Evolutionary conservation across 2,329 filamentous ascomycete genomes (phyloP).

Genomic region (Phialocephala subalpina): DNA sequence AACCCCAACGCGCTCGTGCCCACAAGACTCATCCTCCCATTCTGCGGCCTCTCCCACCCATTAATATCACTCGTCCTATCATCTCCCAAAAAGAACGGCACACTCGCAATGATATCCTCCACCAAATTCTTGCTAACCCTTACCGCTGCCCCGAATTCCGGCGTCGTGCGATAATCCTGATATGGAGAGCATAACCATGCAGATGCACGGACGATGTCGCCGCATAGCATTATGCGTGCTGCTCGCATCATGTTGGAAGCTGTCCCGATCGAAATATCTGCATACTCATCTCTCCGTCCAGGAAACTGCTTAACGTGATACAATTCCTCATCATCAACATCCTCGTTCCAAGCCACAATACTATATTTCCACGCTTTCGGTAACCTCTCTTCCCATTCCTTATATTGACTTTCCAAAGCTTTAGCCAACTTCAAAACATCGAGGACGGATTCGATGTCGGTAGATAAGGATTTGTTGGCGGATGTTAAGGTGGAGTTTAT

Average conservation of each 20-base stretch:
- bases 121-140: conserved; percentile 58
- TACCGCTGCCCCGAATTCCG: conserved; percentile 63
- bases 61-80: conserved; percentile 44
- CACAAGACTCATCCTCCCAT: conserved; percentile 54
- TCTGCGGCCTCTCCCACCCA: conserved; percentile 53
- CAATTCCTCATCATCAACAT: conserved; percentile 57
- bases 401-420: conserved; percentile 45
- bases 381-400: conserved; percentile 56
- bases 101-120: conserved; percentile 63
- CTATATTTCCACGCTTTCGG: conserved; percentile 57
- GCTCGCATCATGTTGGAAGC: conserved; percentile 62
- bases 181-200: conserved; percentile 11
- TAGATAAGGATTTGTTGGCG: conserved; percentile 53
- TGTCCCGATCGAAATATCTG: conserved; percentile 62
- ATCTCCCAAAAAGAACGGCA: conserved; percentile 65
- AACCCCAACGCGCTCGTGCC: conserved; percentile 62
- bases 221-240: conserved; percentile 57
- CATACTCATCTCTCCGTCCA: conserved; percentile 63
- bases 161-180: conserved; percentile 52
- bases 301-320: conserved; percentile 60
- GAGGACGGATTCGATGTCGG: conserved; percentile 56
- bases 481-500: conserved; percentile 21
- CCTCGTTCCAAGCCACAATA: conserved; percentile 60
- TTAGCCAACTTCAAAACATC: conserved; percentile 49
- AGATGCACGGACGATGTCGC: neutral